Base-by-base conservation (phyloP, 768 basidiomycete genomes). In the Strobilomyces confusus region DNA sequence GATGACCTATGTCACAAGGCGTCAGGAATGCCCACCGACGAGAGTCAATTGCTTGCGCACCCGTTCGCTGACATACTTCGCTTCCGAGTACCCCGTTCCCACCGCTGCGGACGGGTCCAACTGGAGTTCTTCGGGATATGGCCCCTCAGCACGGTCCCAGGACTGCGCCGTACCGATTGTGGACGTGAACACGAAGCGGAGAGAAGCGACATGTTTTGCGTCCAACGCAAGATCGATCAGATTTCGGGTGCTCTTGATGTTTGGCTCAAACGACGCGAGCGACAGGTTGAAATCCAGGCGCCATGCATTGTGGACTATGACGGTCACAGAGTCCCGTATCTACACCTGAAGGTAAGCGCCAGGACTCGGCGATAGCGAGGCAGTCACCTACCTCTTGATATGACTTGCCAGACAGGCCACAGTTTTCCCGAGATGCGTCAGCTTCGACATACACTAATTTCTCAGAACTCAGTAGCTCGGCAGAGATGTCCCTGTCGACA, bases 381-480 rank as follows among this genome's bases (percentile, higher is more conserved):
- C 5, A 6, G n/a, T n/a, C n/a, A 29, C 29, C 7, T 6, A 36
- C 71, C 62, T 72, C 65, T 1, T 64, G 58, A 34, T 68, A 73
- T 1, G 64, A 40, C 5, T 52, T 52, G 8, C 34, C 19, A 1
- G 50, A 22, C 6, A 77, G 38, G 1, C 74, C 77, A 11, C 75
- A 58, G 32, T 59, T 49, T 6, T 48, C 61, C 9, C 59, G 55
- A 5, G 69, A 62, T 7, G 65, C 47, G 23, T 77, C 73, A 0
- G 73, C 72, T 59, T 76, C 75, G 32, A 79, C 19, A 47, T 69
- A 69, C 11, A 69, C 61, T 7, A 79, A 59, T 42, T 73, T 73
- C 0, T 29, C 14, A 8, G 71, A 69, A 2, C 57, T 40, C 20
- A 79, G 56, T 3, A 73, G 43, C 0, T 37, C 26, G 5, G 58